phyloP scores from a whole-genome alignment of 116 monocot genomes.

The Zostera marina region DNA sequence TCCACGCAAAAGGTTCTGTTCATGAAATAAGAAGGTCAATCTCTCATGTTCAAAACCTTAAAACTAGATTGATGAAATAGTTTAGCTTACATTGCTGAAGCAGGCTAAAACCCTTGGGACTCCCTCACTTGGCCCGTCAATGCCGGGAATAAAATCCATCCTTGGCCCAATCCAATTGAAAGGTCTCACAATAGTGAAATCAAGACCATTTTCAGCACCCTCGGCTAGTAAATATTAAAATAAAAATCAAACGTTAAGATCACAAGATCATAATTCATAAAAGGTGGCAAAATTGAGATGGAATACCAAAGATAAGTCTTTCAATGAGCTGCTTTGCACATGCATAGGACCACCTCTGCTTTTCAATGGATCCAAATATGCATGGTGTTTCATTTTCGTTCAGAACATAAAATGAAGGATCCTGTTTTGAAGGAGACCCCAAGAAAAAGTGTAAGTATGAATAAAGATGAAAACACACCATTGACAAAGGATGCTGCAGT shows the following conservation, averaged over 20 bases:
- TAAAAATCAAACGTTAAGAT: not conserved
- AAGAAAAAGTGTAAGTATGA: not conserved
- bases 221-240: constrained; percentile 32
- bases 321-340: no score
- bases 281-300: constrained; percentile 1
- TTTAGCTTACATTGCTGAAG: constrained; percentile 62
- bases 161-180: constrained; percentile 99
- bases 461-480: no score
- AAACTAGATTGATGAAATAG: not conserved
- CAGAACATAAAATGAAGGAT: constrained; percentile 77
- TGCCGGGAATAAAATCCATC: no score
- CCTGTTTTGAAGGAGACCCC: constrained; percentile 28
- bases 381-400: constrained; percentile 81
- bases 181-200: constrained; percentile 91
- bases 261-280: not conserved
- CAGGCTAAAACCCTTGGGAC: constrained; percentile 79
- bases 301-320: constrained; percentile 71
- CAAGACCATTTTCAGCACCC: constrained; percentile 79
- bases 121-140: constrained; percentile 85
- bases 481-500: no score
- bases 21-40: not conserved
- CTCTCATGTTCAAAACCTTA: no score
- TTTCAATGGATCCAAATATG: constrained; percentile 89
- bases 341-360: constrained; percentile 97
- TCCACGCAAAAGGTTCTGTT: constrained; percentile 63